Evolutionary conservation across 345 rosid genomes (phyloP), one percentile per base, ranked within the genome.

Genomic region (Arabidopsis arenosa): DNA sequence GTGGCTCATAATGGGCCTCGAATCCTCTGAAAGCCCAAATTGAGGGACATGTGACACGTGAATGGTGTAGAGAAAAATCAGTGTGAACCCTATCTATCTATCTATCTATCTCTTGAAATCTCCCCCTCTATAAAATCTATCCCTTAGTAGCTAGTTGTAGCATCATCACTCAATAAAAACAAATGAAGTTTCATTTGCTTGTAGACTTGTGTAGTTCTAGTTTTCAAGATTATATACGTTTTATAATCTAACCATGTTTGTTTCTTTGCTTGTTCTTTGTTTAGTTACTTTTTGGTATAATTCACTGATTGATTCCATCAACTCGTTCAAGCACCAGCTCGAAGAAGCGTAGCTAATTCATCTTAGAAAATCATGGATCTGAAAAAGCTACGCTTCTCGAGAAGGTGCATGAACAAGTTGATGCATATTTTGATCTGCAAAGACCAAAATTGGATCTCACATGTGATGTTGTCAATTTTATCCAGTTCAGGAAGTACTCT

Each of bases 311-410:
- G 65, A 61, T 61, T 61, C 65, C 65, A 61, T 39, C 33, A 12
- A 12, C 65, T 61, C 65, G 32, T 61, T 61, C 65, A 61, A 61
- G 48, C 65, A 61, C 65, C 48, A 60, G 32, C 65, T 62, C 51
- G 66, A 62, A 23, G 66, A 62, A 62, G 51, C 51, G 0, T 62
- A 62, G 18, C 65, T 39, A 60, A 7, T 60, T 59, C 18, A 21
- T 39, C 9, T 39, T 37, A 9, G 0, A 18, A 11, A 59, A 37
- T 60, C 9, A 18, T 18, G 8, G 45, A 59, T 39, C 47, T 60
- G 48, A 39, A 60, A 39, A 60, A 60, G 65, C 65, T 60, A 60
- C 2, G 48, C 65, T 60, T 60, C 65, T 60, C 65, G 33, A 21
- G 48, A 39, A 37, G 65, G 65, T 60, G 65, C 33, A 14, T 60